A percentile compares a stretch with the other conserved stretches of the same genome.
phyloP scores from a whole-genome alignment of 2,329 filamentous ascomycete species.

The Calycina herbarum region DNA sequence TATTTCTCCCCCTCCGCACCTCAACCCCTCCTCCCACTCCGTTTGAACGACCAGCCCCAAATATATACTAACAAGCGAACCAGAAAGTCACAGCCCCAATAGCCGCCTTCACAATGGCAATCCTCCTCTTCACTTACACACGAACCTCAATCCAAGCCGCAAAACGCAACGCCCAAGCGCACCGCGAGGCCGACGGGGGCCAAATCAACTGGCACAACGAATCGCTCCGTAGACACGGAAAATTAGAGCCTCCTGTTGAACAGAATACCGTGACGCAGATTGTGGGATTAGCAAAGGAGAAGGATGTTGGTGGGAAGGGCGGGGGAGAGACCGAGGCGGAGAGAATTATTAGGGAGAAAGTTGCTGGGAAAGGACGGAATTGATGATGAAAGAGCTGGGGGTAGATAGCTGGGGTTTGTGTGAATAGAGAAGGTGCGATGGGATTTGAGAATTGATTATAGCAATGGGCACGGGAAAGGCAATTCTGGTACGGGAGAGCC shows the following conservation, averaged over 20 bases:
- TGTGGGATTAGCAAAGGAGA: constrained; percentile 25
- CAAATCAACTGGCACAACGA: constrained; percentile 56
- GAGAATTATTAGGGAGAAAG: constrained; percentile 26
- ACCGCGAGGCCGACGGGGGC: constrained; percentile 57
- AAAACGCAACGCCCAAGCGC: constrained; percentile 62
- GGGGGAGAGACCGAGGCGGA: constrained; percentile 29
- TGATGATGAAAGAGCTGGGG: neutral
- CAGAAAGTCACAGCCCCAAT: constrained; percentile 47
- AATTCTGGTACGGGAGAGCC: neutral
- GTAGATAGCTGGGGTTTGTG: neutral
- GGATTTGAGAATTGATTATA: neutral
- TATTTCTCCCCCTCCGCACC: constrained; percentile 10
- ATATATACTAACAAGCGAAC: neutral
- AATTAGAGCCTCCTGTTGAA: constrained; percentile 42
- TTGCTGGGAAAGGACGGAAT: constrained; percentile 13
- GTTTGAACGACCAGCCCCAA: neutral
- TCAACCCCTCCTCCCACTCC: neutral
- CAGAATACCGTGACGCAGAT: constrained; percentile 38
- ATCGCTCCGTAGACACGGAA: constrained; percentile 52
- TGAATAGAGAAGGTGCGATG: neutral
- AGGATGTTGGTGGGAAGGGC: constrained; percentile 13
- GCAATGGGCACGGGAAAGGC: constrained; percentile 11
- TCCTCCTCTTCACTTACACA: constrained; percentile 57
- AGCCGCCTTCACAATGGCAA: constrained; percentile 56
- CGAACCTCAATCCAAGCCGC: constrained; percentile 65